A percentile compares a stretch with the other conserved stretches of the same genome.
Evolutionary conservation across 441 rosid species (phyloP).

Genomic region (Rhodomyrtus psidioides): DNA sequence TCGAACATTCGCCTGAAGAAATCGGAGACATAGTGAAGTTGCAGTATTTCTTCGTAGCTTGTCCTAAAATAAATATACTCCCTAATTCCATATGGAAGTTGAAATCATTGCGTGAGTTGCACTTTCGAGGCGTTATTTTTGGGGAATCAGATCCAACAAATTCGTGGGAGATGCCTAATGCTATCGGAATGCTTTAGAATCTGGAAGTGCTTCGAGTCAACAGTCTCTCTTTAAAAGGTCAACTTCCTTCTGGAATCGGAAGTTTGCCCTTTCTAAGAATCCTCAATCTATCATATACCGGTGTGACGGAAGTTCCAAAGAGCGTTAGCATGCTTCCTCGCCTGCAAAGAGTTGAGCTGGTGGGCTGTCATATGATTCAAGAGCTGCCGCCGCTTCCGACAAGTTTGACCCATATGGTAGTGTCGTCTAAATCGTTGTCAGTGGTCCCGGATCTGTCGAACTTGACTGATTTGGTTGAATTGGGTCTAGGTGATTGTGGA

Average conservation of each 20-base stretch:
- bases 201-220: not conserved
- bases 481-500: not conserved
- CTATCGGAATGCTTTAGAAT: not conserved
- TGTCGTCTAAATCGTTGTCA: rapidly evolving
- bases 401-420: not conserved
- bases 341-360: not conserved
- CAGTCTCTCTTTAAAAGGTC: rapidly evolving
- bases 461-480: not conserved
- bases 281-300: not conserved
- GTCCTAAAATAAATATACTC: rapidly evolving
- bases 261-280: not conserved
- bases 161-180: not conserved
- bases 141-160: not conserved
- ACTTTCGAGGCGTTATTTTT: not conserved
- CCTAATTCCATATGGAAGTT: not conserved
- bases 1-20: not conserved
- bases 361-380: rapidly evolving
- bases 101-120: not conserved
- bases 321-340: not conserved
- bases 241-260: not conserved
- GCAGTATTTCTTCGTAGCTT: not conserved
- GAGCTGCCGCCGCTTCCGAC: not conserved
- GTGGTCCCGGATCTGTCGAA: not conserved
- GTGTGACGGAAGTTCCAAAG: not conserved
- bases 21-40: not conserved